phyloP scores from a whole-genome alignment of 225 moss, liverwort and hornwort genomes.

The Lunularia cruciata region DNA sequence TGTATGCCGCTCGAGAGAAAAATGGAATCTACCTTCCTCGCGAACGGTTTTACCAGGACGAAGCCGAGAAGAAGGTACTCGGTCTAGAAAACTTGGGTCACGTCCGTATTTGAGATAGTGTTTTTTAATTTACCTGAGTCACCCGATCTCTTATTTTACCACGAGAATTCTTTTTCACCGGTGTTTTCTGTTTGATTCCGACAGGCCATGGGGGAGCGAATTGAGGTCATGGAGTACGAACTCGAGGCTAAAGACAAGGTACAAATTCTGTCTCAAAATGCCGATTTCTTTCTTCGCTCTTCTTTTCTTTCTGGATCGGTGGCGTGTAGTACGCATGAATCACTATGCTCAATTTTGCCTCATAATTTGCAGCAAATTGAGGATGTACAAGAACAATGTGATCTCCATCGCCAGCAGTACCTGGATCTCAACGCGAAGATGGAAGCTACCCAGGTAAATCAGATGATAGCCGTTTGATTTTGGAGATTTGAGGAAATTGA shows the following conservation, averaged over 20 bases:
- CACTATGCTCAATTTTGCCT: neutral
- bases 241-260: conserved; percentile 84
- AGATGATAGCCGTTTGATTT: too few relatives aligned
- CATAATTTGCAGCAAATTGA: conserved; percentile 60
- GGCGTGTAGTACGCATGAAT: too few relatives aligned
- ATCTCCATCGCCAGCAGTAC: conserved; percentile 61
- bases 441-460: conserved; percentile 61
- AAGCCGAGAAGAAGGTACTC: conserved; percentile 86
- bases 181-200: neutral
- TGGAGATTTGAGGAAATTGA: neutral
- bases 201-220: conserved; percentile 80
- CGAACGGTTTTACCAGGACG: conserved; percentile 89
- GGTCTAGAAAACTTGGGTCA: too few relatives aligned
- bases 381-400: conserved; percentile 57
- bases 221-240: conserved; percentile 75
- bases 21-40: conserved; percentile 96
- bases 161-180: too few relatives aligned
- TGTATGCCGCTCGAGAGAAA: conserved; percentile 87
- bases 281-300: neutral
- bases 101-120: too few relatives aligned
- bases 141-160: neutral
- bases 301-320: neutral
- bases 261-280: neutral
- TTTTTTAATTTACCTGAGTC: neutral
- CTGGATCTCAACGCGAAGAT: conserved; percentile 56